These are phyloP conservation scores for Barnettozyma salicaria DNA, from an alignment of 805 yeast species.

Conservation along the genomic window DNA sequence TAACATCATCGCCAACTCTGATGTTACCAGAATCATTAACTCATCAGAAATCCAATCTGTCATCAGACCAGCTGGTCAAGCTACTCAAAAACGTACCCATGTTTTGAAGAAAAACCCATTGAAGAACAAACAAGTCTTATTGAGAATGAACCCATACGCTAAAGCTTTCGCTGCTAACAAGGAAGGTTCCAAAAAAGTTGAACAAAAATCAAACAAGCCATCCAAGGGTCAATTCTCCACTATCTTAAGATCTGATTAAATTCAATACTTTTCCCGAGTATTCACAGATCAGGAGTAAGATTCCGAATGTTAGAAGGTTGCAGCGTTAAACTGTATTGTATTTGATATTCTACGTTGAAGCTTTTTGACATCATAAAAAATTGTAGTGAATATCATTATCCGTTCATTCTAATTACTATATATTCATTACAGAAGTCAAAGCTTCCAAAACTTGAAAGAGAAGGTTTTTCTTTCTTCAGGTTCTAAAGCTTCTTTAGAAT, in stretches of 20 bases:
- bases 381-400: too few species aligned
- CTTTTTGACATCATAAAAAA: too few species aligned
- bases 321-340: too few species aligned
- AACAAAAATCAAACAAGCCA: slow-evolving; percentile 54
- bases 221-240: slow-evolving; percentile 66
- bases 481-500: too few species aligned
- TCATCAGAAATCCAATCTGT: slow-evolving; percentile 98
- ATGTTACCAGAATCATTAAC: slow-evolving; percentile 95
- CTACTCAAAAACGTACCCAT: slow-evolving; percentile 88
- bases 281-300: too few species aligned
- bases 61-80: slow-evolving; percentile 93
- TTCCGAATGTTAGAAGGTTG: too few species aligned
- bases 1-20: slow-evolving; percentile 92
- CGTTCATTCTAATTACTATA: too few species aligned
- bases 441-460: too few species aligned
- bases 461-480: too few species aligned
- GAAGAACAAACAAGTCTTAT: slow-evolving; percentile 97
- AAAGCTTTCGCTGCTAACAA: slow-evolving; percentile 92
- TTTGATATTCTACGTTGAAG: too few species aligned
- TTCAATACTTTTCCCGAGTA: too few species aligned
- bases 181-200: slow-evolving; percentile 78
- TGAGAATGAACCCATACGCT: slow-evolving; percentile 99
- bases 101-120: slow-evolving; percentile 98
- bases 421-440: too few species aligned
- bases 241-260: slow-evolving; percentile 59